Percentiles rank a stretch among this genome's conserved stretches.
Evolutionary conservation across 2,329 filamentous ascomycete genomes (phyloP).

Genomic region (Ophiostoma quercus): DNA sequence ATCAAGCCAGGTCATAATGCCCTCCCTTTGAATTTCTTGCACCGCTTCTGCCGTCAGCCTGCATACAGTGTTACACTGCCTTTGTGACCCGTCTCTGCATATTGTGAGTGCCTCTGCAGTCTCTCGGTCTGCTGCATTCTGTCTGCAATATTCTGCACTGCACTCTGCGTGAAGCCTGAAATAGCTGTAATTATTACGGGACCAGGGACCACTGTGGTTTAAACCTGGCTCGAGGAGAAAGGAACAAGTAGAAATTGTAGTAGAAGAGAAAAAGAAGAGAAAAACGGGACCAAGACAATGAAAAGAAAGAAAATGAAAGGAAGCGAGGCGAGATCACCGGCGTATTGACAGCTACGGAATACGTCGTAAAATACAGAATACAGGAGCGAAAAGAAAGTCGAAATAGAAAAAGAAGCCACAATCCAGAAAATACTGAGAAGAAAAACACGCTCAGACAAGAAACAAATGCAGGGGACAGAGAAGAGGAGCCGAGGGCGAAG

Average conservation of each 20-base stretch:
- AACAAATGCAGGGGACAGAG: neutral
- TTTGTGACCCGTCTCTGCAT: neutral
- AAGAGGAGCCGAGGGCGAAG: neutral
- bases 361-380: neutral
- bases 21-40: too few relatives aligned
- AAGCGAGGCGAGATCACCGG: neutral
- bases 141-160: neutral
- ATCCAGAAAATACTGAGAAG: too few relatives aligned
- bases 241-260: neutral
- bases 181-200: neutral
- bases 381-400: neutral
- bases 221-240: neutral
- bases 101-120: neutral
- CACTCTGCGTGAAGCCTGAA: neutral
- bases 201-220: neutral
- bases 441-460: neutral
- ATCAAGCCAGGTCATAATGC: too few relatives aligned
- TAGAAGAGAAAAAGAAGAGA: neutral
- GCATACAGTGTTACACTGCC: neutral
- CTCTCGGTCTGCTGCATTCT: neutral
- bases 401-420: neutral
- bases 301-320: neutral
- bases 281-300: neutral
- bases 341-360: neutral
- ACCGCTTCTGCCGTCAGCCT: neutral